A percentile compares a stretch with the other conserved stretches of the same genome.
Evolutionary conservation across 2,329 filamentous ascomycete species (phyloP).

Genomic region (Aspergillus bombycis): DNA sequence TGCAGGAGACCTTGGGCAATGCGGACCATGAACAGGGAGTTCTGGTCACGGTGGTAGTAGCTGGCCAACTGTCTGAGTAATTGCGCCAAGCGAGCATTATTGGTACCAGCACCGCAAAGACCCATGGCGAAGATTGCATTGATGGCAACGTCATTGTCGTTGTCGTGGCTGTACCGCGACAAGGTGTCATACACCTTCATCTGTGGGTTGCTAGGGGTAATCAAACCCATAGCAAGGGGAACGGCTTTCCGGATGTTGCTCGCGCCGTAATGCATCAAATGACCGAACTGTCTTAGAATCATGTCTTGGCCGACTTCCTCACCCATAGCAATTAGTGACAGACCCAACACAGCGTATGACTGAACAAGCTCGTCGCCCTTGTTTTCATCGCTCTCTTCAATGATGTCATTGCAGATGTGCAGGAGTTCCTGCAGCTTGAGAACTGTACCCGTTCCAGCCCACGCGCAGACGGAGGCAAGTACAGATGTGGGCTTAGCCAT

Average conservation of each 20-base stretch:
- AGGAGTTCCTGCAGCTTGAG: constrained; percentile 96
- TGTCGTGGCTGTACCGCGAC: constrained; percentile 97
- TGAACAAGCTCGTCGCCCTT: constrained; percentile 95
- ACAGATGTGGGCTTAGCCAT: constrained; percentile 96
- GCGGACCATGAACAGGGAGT: constrained; percentile 97
- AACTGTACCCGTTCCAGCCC: constrained; percentile 95
- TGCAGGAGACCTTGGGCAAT: constrained; percentile 96
- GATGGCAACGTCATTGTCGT: constrained; percentile 95
- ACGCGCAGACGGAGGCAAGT: constrained; percentile 93
- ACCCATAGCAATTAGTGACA: constrained; percentile 95
- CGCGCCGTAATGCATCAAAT: constrained; percentile 99
- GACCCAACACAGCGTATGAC: constrained; percentile 91
- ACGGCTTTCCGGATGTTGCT: constrained; percentile 96
- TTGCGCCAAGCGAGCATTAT: constrained; percentile 95
- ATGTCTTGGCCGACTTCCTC: constrained; percentile 99
- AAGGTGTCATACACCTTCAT: constrained; percentile 99
- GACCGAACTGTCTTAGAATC: constrained; percentile 95
- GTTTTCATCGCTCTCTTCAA: constrained; percentile 92
- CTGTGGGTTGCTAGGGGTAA: constrained; percentile 97
- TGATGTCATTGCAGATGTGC: constrained; percentile 96
- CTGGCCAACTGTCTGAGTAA: constrained; percentile 91
- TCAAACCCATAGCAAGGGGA: constrained; percentile 91
- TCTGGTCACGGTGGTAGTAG: constrained; percentile 97
- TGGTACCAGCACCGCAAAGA: constrained; percentile 92
- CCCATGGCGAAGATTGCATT: constrained; percentile 99